Percentiles rank a stretch among this genome's conserved stretches.
Evolutionary conservation across 768 basidiomycete species (phyloP).

Genomic region (Xerocomellus amylosporus): DNA sequence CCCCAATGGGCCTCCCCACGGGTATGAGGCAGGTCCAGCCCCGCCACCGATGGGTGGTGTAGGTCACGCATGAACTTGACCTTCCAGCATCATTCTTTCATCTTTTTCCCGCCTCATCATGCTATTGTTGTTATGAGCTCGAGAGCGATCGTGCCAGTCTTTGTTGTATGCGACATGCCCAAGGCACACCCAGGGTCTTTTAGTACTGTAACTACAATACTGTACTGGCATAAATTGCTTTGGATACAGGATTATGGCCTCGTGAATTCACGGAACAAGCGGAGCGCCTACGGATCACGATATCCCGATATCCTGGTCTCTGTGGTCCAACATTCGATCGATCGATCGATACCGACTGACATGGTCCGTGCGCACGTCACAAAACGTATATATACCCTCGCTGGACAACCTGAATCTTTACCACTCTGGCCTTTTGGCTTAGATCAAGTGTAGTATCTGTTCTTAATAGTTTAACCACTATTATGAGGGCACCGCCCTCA

Average conservation of each 20-base stretch:
- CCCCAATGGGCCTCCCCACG: slow-evolving; percentile 62
- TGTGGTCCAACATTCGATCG: too few relatives aligned
- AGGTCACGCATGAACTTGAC: slow-evolving; percentile 50
- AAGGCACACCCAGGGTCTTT: slow-evolving; percentile 11
- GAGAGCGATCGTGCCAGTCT: slow-evolving; percentile 20
- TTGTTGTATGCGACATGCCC: slow-evolving; percentile 30
- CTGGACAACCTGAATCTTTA: neutral
- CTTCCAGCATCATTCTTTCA: slow-evolving; percentile 9
- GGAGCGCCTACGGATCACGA: neutral
- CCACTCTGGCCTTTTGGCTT: slow-evolving; percentile 59
- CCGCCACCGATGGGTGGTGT: slow-evolving; percentile 75
- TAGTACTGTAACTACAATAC: slow-evolving; percentile 28
- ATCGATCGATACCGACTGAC: neutral
- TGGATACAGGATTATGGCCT: slow-evolving; percentile 17
- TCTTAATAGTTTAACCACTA: slow-evolving; percentile 61
- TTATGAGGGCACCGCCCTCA: slow-evolving; percentile 54
- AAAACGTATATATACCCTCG: slow-evolving; percentile 11
- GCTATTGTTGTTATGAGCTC: slow-evolving; percentile 30
- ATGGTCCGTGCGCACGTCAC: slow-evolving; percentile 20
- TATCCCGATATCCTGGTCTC: too few relatives aligned
- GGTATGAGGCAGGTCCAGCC: slow-evolving; percentile 68
- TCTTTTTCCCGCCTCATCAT: slow-evolving; percentile 7
- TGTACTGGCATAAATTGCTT: slow-evolving; percentile 27
- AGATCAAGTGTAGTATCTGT: slow-evolving; percentile 77
- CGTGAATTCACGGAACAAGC: neutral